Conservation (phyloP, 2,329 filamentous ascomycete species). For the Penicillium italicum region DNA sequence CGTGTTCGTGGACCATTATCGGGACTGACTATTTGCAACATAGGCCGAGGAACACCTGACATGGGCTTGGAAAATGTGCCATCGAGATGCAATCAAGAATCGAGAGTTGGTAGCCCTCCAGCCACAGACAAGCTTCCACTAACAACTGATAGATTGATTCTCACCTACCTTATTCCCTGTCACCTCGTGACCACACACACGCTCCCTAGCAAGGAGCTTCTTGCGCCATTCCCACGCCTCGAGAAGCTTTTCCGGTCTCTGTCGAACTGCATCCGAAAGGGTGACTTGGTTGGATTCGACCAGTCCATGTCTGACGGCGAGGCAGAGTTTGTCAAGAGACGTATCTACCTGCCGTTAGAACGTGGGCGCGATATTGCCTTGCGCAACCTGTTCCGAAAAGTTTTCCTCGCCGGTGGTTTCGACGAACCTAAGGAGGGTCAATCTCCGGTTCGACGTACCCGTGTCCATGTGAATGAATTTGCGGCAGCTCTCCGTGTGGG, state of each 20-base stretch:
- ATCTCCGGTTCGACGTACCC: slow-evolving; percentile 60
- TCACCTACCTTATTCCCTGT: slow-evolving; percentile 92
- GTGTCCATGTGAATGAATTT: slow-evolving; percentile 81
- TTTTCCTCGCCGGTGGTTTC: slow-evolving; percentile 80
- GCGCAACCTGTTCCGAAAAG: slow-evolving; percentile 86
- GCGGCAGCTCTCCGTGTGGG: slow-evolving; percentile 76
- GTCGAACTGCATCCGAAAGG: slow-evolving; percentile 71
- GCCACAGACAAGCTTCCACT: slow-evolving; percentile 14
- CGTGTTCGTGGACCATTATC: not conserved
- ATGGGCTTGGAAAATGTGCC: slow-evolving; percentile 77
- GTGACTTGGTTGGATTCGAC: slow-evolving; percentile 81
- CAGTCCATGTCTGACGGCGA: slow-evolving; percentile 74
- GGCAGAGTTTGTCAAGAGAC: slow-evolving; percentile 86
- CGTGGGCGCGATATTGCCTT: slow-evolving; percentile 86
- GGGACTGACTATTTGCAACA: slow-evolving; percentile 5
- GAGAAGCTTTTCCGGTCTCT: slow-evolving; percentile 76
- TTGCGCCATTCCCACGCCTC: slow-evolving; percentile 71
- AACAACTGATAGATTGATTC: slow-evolving; percentile 63
- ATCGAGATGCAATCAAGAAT: slow-evolving; percentile 68
- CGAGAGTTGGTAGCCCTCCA: slow-evolving; percentile 60
- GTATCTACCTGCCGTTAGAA: slow-evolving; percentile 93
- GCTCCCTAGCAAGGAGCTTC: slow-evolving; percentile 68
- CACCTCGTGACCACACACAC: slow-evolving; percentile 84
- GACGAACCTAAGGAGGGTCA: slow-evolving; percentile 70
- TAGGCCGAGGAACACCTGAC: slow-evolving; percentile 77